Evolutionary conservation across 1,139 yeast species (phyloP), one percentile per base, ranked within the genome.

Genomic region (Scheffersomyces insectosa): DNA sequence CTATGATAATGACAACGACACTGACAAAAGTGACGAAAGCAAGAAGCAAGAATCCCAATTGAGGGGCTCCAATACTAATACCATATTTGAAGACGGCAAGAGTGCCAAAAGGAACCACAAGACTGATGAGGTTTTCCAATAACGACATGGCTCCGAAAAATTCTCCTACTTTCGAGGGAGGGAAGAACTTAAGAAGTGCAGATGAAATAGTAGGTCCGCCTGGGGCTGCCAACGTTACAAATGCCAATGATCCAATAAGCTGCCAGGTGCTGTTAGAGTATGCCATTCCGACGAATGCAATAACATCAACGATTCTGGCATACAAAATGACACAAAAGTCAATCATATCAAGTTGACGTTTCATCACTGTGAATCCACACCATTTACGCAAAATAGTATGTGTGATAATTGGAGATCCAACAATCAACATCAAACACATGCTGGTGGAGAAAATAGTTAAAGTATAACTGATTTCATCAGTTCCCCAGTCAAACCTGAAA

Each of bases 161-260:
- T 42, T 51, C 57, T 11, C 57, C 57, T 2, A 47, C 44, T 36
- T 43, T 50, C 20, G 49, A 44, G 40, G 50, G 55, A 3, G 56
- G 57, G 39, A 41, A 53, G 37, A 47, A 53, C 41, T 53, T 53
- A 29, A 50, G 45, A 15, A 51, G 41, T 12, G 55, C 38, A 12
- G 54, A 49, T 37, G 41, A 47, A 31, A 50, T 37, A 4, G 56
- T 47, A 1, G 57, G 57, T 14, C 34, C 34, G 11, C 23, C 34
- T 10, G 34, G 34, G 6, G 34, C 34, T 10, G 20, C 34, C 11
- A 31, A 20, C 5, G 34, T 5, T 10, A 31, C 11, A 31, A 31
- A 20, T 6, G 34, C 6, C 34, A 31, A 7, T 3, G 45, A 38
- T 1, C 49, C 47, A 28, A 51, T 36, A 15, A 31, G 15, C 34